Conservation (phyloP, 495 filamentous ascomycete genomes). For the Hypoxylon intermedium region DNA sequence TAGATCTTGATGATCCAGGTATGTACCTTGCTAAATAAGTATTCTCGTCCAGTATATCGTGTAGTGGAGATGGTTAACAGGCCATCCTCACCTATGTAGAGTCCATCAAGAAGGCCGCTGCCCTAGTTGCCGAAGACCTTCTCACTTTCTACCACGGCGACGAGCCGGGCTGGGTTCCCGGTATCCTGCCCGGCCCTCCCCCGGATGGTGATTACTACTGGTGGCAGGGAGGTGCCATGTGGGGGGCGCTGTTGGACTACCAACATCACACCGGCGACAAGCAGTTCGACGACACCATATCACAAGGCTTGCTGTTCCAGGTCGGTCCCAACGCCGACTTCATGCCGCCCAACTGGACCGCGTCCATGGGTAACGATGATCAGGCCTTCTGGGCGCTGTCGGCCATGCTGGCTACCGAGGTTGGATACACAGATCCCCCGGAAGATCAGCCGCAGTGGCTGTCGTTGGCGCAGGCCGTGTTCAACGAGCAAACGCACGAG, state of each 20-base stretch:
- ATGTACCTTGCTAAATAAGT: slow-evolving; percentile 9
- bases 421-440: slow-evolving; percentile 67
- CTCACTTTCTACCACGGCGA: slow-evolving; percentile 71
- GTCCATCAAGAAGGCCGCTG: slow-evolving; percentile 67
- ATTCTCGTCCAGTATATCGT: neutral
- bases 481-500: slow-evolving; percentile 66
- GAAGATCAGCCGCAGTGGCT: slow-evolving; percentile 68
- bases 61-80: slow-evolving; percentile 12
- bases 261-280: slow-evolving; percentile 63
- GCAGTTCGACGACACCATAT: slow-evolving; percentile 60
- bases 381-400: slow-evolving; percentile 77
- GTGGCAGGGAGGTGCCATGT: slow-evolving; percentile 76
- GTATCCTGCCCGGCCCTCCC: slow-evolving; percentile 60
- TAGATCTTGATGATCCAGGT: slow-evolving; percentile 50
- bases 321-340: slow-evolving; percentile 59
- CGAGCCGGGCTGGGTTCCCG: slow-evolving; percentile 62
- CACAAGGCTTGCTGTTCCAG: slow-evolving; percentile 61
- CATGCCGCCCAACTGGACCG: slow-evolving; percentile 64
- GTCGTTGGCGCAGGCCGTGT: slow-evolving; percentile 72
- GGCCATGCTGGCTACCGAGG: slow-evolving; percentile 73
- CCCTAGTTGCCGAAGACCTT: slow-evolving; percentile 67
- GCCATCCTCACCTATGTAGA: slow-evolving; percentile 41
- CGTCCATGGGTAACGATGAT: slow-evolving; percentile 73
- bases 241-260: slow-evolving; percentile 67
- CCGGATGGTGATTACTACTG: slow-evolving; percentile 67